Base-by-base conservation (phyloP, 768 basidiomycete species). In the Hygrocybe punicea region DNA sequence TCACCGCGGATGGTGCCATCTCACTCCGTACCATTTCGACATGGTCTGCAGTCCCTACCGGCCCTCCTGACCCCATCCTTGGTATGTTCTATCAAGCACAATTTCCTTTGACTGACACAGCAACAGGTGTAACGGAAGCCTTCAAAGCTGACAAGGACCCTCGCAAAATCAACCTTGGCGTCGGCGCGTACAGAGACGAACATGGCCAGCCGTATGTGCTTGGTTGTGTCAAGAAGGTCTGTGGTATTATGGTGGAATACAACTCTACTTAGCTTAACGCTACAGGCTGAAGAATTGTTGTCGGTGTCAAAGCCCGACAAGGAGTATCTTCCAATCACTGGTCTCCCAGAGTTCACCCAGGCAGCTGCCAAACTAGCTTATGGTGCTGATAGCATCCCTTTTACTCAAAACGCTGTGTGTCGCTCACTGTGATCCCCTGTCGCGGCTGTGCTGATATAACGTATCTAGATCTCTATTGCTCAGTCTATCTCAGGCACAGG, bases 401-500 rank as follows among this genome's bases (percentile, higher is more conserved):
- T 97, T 51, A 81, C 80, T 56, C 79, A 85, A 63, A 85, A 87
- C 66, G 75, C 87, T 56, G 89, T 93, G 66, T 52, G 90, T 82
- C 47, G 39, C 19, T 33, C 25, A 23, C 29, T 34, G 23, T 55
- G 33, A 42, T 25, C 57, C 17, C 24, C 14, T 51, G 29, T 47
- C 37, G 6, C 2, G 21, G 6, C 39, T 23, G 4, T 17, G 14
- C 23, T 37, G 16, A 54, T 36, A 36, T 45, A 29, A 39, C 17
- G 53, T 49, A 46, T 14, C 53, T 63, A 95, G 90, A 80, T 95
- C 66, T 84, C 91, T 23, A 81, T 89, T 53, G 89, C 93, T 10
- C 97, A 99, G 72, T 87, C 94, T 54, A 95, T 98, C 71, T 98
- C 96, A 25, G 97, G 97, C 13, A 99, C 97, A 11, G 97, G 97